phyloP scores from a whole-genome alignment of 495 filamentous ascomycete species.

The Penicillium parvum region DNA sequence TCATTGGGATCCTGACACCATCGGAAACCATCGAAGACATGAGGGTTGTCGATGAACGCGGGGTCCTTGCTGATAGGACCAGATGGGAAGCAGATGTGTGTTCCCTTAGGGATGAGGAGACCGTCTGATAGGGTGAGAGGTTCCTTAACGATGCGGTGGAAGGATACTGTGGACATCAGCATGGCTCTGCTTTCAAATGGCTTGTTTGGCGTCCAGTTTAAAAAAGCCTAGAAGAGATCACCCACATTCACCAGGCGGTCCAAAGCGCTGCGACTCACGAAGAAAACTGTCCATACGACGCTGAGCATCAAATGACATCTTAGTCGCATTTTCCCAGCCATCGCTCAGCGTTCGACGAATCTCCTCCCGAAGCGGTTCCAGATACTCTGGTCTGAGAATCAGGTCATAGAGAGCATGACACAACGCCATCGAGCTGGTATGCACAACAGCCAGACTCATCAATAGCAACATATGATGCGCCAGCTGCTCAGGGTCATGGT shows the following conservation, averaged over 20 bases:
- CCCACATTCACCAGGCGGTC: conserved; percentile 32
- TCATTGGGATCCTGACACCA: conserved; percentile 26
- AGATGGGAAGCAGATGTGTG: conserved; percentile 33
- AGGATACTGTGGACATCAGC: conserved; percentile 17
- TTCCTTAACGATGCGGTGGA: conserved; percentile 27
- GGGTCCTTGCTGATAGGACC: conserved; percentile 34
- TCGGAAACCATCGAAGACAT: conserved; percentile 33
- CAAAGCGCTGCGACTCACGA: conserved; percentile 33
- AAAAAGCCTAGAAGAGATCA: background rate
- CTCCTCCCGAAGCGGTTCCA: conserved; percentile 29
- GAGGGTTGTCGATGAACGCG: conserved; percentile 13
- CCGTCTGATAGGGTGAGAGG: conserved; percentile 26
- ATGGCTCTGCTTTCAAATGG: no score
- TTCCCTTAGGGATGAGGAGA: conserved; percentile 22
- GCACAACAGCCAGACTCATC: conserved; percentile 28
- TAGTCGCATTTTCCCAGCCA: conserved; percentile 24
- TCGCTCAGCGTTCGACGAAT: conserved; percentile 16
- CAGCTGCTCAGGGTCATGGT: conserved; percentile 20
- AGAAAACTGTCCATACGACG: conserved; percentile 34
- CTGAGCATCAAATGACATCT: conserved; percentile 14
- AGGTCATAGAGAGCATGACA: conserved; percentile 35
- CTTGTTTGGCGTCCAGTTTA: no score
- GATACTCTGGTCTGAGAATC: conserved; percentile 25
- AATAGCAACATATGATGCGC: conserved; percentile 27
- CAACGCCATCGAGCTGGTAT: conserved; percentile 32